Conservation (phyloP, 306 rosid species). For the Senna tora region DNA sequence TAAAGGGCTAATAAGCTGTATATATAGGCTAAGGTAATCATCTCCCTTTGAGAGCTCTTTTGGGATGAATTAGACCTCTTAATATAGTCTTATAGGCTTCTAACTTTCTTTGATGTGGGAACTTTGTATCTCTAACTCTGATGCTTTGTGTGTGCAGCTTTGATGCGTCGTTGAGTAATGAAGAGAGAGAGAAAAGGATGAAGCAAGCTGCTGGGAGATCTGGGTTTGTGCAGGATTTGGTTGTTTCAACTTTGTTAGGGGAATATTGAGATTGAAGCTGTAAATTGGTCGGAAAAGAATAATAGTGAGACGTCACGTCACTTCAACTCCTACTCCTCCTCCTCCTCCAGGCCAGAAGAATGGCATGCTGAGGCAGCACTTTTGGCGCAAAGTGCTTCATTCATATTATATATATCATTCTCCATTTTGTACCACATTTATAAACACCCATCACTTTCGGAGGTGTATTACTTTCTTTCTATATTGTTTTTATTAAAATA, state of each 20-base stretch:
- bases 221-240: slow-evolving; percentile 86
- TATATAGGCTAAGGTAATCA: too few species aligned
- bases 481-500: too few species aligned
- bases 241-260: slow-evolving; percentile 66
- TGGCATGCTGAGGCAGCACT: neutral
- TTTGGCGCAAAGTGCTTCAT: neutral
- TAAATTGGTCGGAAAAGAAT: neutral
- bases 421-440: neutral
- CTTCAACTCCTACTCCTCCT: too few species aligned
- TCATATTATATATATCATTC: neutral
- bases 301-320: neutral
- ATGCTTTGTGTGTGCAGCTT: slow-evolving; percentile 53
- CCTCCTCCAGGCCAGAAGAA: too few species aligned
- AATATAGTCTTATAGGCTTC: too few species aligned
- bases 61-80: too few species aligned
- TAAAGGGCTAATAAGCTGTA: too few species aligned
- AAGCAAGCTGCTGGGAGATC: slow-evolving; percentile 86
- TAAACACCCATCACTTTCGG: neutral
- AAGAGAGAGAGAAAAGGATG: slow-evolving; percentile 84
- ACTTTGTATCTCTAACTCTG: too few species aligned
- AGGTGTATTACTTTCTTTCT: slow-evolving; percentile 10
- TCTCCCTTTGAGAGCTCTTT: too few species aligned
- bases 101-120: too few species aligned
- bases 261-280: slow-evolving; percentile 45
- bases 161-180: slow-evolving; percentile 82